phyloP scores from a whole-genome alignment of 768 basidiomycete genomes.

The Pluteus cervinus region DNA sequence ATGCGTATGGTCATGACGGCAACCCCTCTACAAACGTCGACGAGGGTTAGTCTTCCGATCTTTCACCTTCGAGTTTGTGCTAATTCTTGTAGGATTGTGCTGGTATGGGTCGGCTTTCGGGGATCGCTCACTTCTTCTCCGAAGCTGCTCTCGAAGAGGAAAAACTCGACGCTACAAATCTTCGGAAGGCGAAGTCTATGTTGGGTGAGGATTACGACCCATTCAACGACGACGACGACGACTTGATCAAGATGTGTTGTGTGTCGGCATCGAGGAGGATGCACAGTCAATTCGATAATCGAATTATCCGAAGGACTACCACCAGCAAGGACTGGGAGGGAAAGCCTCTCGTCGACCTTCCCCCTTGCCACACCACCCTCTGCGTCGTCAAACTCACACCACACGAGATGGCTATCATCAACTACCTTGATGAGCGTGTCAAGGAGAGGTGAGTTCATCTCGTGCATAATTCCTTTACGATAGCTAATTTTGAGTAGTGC shows the following conservation, averaged over 20 bases:
- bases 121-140: slow-evolving; percentile 18
- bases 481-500: slow-evolving; percentile 3
- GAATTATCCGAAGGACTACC: slow-evolving; percentile 15
- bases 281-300: slow-evolving; percentile 12
- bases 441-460: slow-evolving; percentile 11
- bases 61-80: neutral
- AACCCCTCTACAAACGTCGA: slow-evolving; percentile 21
- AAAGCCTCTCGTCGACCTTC: slow-evolving; percentile 12
- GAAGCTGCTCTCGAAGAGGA: slow-evolving; percentile 13
- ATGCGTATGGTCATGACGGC: slow-evolving; percentile 17
- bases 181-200: slow-evolving; percentile 10
- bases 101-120: slow-evolving; percentile 19
- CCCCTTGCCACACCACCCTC: slow-evolving; percentile 1
- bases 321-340: slow-evolving; percentile 11
- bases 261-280: slow-evolving; percentile 7
- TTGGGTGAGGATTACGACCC: slow-evolving; percentile 2
- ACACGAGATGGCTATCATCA: slow-evolving; percentile 15
- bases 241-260: slow-evolving; percentile 9
- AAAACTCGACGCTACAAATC: slow-evolving; percentile 11
- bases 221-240: slow-evolving; percentile 2
- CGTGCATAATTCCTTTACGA: too few relatives aligned
- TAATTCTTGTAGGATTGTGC: slow-evolving; percentile 17
- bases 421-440: slow-evolving; percentile 4
- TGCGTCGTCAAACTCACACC: slow-evolving; percentile 11
- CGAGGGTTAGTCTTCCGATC: slow-evolving; percentile 11